These are phyloP conservation scores for Colletotrichum nymphaeae DNA, from an alignment of 2,329 filamentous ascomycete genomes.

Conservation along the genomic window DNA sequence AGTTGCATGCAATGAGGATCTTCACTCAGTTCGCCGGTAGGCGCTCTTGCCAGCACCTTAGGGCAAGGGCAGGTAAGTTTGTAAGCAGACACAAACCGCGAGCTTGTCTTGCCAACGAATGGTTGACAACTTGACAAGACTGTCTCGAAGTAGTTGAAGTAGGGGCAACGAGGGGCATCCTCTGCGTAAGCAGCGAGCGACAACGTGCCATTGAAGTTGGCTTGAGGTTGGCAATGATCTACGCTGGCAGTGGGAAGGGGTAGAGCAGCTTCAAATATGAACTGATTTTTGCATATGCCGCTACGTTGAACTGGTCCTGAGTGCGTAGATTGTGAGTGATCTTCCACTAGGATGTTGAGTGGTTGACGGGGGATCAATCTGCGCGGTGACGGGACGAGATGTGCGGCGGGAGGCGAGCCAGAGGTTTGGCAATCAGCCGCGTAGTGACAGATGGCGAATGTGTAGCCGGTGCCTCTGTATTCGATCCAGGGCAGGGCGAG, in stretches of 20 bases:
- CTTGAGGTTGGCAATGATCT: conserved; percentile 9
- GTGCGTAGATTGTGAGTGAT: conserved; percentile 23
- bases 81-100: not conserved
- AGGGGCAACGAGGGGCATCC: not conserved
- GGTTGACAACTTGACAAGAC: not conserved
- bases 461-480: not conserved
- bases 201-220: not conserved
- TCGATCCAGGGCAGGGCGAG: not conserved
- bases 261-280: conserved; percentile 29
- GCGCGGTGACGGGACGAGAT: conserved; percentile 13
- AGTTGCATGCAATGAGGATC: conserved; percentile 15
- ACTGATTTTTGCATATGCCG: conserved; percentile 31
- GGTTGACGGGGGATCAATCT: conserved; percentile 12
- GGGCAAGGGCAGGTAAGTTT: not conserved
- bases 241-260: conserved; percentile 10
- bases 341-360: conserved; percentile 15
- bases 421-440: conserved; percentile 31
- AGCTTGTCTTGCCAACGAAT: not conserved
- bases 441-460: not conserved
- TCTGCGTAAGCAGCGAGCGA: not conserved
- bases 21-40: not conserved
- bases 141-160: conserved; percentile 5
- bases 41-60: not conserved
- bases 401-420: conserved; percentile 14
- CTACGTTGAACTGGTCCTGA: conserved; percentile 2